Evolutionary conservation across 352 stramenopile species (phyloP).

Genomic region (Blastocystis sp.): DNA sequence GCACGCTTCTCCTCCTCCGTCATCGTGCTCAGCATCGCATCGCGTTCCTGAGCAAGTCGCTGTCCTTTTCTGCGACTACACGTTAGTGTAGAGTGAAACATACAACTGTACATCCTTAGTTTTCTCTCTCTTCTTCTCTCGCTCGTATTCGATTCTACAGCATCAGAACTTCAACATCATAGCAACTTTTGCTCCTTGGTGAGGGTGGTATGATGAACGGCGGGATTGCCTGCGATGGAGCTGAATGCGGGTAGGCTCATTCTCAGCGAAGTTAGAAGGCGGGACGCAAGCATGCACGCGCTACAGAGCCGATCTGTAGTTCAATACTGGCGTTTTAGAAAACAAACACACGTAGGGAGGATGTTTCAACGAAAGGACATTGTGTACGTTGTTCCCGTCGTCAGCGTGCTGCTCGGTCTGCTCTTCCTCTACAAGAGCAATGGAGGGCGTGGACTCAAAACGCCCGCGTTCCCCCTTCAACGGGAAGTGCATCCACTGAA

Average conservation of each 20-base stretch:
- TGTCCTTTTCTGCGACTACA: slow-evolving; percentile 12
- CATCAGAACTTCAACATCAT: background rate
- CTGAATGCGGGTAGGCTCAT: background rate
- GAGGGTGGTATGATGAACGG: background rate
- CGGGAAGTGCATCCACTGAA: slow-evolving; percentile 2
- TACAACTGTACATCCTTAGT: slow-evolving; percentile 18
- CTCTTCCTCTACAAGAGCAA: slow-evolving; percentile 13
- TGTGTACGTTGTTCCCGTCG: slow-evolving; percentile 30
- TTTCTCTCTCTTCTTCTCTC: slow-evolving; percentile 64
- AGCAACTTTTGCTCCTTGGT: slow-evolving; percentile 27
- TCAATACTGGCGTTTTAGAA: background rate
- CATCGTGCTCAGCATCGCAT: slow-evolving; percentile 3
- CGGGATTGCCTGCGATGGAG: background rate
- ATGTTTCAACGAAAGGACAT: background rate
- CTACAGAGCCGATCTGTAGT: background rate
- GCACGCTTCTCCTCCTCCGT: slow-evolving; percentile 31
- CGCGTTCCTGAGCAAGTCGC: slow-evolving; percentile 1
- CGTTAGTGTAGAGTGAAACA: background rate
- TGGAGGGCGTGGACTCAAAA: background rate
- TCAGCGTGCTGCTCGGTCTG: background rate
- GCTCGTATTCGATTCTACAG: slow-evolving; percentile 52
- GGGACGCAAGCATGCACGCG: background rate
- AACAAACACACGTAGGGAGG: background rate
- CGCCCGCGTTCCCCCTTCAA: background rate
- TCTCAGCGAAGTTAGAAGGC: background rate